phyloP scores from a whole-genome alignment of 2,329 filamentous ascomycete species.

The Dactylonectria estremocensis region DNA sequence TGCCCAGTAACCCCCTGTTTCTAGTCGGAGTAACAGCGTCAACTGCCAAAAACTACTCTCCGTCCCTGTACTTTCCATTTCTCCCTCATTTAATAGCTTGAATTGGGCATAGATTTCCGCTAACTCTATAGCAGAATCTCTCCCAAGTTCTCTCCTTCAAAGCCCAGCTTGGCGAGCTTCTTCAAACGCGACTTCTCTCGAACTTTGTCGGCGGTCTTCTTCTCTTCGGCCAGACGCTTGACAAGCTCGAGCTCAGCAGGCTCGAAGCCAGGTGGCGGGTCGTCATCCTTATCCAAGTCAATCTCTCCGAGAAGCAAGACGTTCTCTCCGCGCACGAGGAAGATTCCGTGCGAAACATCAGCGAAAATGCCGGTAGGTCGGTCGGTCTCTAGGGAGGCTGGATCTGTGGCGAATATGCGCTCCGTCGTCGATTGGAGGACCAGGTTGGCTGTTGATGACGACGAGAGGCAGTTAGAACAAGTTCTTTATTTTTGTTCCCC shows the following conservation, averaged over 20 bases:
- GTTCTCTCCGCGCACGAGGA: slow-evolving; percentile 95
- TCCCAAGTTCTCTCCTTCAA: slow-evolving; percentile 87
- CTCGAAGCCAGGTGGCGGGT: slow-evolving; percentile 81
- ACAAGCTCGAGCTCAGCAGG: slow-evolving; percentile 78
- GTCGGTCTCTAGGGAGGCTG: slow-evolving; percentile 56
- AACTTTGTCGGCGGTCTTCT: slow-evolving; percentile 77
- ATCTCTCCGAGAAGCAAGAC: slow-evolving; percentile 97
- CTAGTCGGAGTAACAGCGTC: slow-evolving; percentile 43
- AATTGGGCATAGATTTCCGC: slow-evolving; percentile 43
- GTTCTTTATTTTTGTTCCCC: neutral
- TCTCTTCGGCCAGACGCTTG: slow-evolving; percentile 79
- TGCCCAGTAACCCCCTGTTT: slow-evolving; percentile 57
- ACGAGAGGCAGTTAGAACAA: slow-evolving; percentile 29
- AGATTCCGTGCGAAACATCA: slow-evolving; percentile 88
- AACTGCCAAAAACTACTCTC: slow-evolving; percentile 13
- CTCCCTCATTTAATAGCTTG: slow-evolving; percentile 4
- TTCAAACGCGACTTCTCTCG: slow-evolving; percentile 80
- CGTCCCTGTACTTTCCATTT: slow-evolving; percentile 11
- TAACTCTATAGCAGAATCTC: slow-evolving; percentile 76
- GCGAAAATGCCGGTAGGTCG: slow-evolving; percentile 74
- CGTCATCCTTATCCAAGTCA: slow-evolving; percentile 95
- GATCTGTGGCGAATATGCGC: slow-evolving; percentile 80
- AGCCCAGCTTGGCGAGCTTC: slow-evolving; percentile 84
- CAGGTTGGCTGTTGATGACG: slow-evolving; percentile 79
- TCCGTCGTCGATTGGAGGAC: slow-evolving; percentile 95